These are phyloP conservation scores for Tolypocladium amazonense DNA, from an alignment of 2,329 filamentous ascomycete genomes.

Conservation along the genomic window DNA sequence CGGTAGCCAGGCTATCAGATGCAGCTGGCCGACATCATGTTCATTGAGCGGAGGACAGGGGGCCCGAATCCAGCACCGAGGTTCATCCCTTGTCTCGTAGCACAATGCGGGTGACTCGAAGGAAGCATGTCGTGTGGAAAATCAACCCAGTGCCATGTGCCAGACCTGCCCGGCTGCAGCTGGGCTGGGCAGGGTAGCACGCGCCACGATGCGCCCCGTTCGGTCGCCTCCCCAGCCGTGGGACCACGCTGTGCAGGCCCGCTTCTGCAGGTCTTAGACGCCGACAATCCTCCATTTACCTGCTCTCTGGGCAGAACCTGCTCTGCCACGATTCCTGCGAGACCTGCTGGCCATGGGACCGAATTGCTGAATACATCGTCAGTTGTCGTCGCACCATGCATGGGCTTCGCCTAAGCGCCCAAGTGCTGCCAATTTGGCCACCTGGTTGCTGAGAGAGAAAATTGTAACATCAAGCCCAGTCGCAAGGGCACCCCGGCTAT, in stretches of 20 bases:
- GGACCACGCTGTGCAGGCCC: background rate
- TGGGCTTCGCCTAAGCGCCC: background rate
- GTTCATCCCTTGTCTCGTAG: background rate
- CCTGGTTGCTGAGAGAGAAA: background rate
- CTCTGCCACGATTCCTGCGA: background rate
- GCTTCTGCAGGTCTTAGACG: background rate
- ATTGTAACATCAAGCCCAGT: background rate
- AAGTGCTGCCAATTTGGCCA: background rate
- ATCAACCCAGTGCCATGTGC: background rate
- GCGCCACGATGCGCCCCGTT: background rate
- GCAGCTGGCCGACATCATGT: background rate
- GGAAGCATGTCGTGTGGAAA: background rate
- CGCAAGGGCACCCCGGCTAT: background rate
- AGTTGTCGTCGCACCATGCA: background rate
- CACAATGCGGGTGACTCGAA: background rate
- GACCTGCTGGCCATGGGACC: background rate
- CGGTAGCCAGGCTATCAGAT: background rate
- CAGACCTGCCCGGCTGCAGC: background rate
- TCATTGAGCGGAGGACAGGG: background rate
- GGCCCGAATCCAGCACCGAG: background rate
- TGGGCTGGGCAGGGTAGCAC: background rate
- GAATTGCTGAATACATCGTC: background rate
- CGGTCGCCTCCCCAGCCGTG: background rate
- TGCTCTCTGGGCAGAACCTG: background rate
- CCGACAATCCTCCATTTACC: background rate